Base-by-base conservation (phyloP, 2,329 filamentous ascomycete species). In the Chrysoporthe cubensis region DNA sequence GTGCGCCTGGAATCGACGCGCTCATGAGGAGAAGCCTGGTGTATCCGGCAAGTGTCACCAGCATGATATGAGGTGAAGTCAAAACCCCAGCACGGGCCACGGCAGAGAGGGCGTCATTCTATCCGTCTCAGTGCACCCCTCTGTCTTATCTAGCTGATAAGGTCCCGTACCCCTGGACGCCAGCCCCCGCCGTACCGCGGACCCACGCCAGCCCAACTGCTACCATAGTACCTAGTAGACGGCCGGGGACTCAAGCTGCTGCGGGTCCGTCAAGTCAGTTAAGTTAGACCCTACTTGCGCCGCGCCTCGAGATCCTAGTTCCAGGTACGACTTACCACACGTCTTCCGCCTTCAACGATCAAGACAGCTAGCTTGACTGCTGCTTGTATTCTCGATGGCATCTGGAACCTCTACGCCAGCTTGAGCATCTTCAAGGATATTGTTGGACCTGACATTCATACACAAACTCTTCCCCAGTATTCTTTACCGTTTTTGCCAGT, bases 101-200 rank as follows among this genome's bases (percentile, higher is more conserved):
- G 32, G 2, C 34, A 32, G n/a, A 37, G 2, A 32, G 32, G 52
- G 52, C 7, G 54, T 34, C 34, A n/a, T 26, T n/a, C 26, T 37
- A 40, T 40, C 14, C 4, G n/a, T 16, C 16, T 11, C 9, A n/a
- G 54, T 6, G 11, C 54, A 40, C 54, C 32, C 34, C 21, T 34
- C 50, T 54, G n/a, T 57, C 54, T 57, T 40, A 57, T 57, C 34
- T 40, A n/a, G 32, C 26, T 8, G 54, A 57, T 57, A 57, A 57
- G 54, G 4, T 57, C 54, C 32, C 34, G 14, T 57, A 11, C 8
- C 21, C 48, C 48, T 26, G 9, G 3, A 32, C 50, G 50, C 50
- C 21, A 54, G 50, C 50, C 50, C 26, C 50, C 26, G 11, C 50
- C 32, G 32, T 16, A 54, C 50, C 11, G 50, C 50, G 50, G 26